Base-by-base conservation (phyloP, 202 grass and related monocot species). In the Elaeis oleifera region DNA sequence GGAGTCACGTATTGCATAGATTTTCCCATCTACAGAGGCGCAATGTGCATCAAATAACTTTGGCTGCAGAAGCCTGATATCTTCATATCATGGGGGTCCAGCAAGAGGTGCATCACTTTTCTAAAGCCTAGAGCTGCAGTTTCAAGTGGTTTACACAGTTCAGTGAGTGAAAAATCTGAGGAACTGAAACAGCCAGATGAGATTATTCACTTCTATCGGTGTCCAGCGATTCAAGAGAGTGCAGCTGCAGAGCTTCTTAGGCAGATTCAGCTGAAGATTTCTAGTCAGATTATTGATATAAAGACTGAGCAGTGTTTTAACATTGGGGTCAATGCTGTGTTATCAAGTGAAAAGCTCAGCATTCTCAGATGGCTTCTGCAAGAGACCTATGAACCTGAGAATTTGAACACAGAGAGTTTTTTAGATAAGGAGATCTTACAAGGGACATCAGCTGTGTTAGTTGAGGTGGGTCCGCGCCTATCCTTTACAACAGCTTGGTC, bases 401-500 rank as follows among this genome's bases (percentile, higher is more conserved):
- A 92, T 23, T 69, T 97, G 26, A 72, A 75, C 61, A 21, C 64
- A 14, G 44, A 56, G 36, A 97, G 94, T 66, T 84, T 92, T 80
- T 53, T 97, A 62, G 82, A 92, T 51, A 80, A 71, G 62, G 88
- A 89, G 56, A 44, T 62, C 39, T 71, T 65, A 27, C 70, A 60
- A 28, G 77, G 23, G 70, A 49, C 68, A 74, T 17, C 4, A 71
- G 13, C 71, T 65, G 56, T 77, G 27, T 57, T 89, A 59, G 67
- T 97, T 68, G 88, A 97, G 65, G 92, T 97, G 18, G 92, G 92
- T 49, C 88, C 88, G 6, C 74, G 87, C 61, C 89, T 97, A 88
- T 85, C 92, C 22, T 97, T 97, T 68, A 83, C 84, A 28, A 97
- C 87, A 58, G 84, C 92, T 11, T 91, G 90, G 77, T 97, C 92